Evolutionary conservation across 1,284 basidiomycete genomes (phyloP).

Genomic region (Stereum hirsutum): DNA sequence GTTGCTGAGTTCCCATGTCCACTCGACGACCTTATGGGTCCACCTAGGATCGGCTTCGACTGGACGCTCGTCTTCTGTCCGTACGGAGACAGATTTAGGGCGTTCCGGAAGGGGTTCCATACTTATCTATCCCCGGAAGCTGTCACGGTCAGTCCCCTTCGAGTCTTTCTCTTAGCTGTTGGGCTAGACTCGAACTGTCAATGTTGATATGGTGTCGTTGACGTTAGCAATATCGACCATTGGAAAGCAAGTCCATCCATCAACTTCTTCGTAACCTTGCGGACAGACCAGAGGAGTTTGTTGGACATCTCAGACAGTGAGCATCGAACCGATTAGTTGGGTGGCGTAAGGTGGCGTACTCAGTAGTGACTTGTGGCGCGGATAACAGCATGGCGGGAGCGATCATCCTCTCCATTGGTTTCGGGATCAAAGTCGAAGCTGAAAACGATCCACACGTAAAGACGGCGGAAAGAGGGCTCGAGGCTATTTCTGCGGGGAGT

Average conservation of each 20-base stretch:
- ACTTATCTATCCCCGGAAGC: too few relatives aligned
- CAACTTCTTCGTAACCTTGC: constrained; percentile 14
- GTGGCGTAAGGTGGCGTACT: neutral
- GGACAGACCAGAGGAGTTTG: constrained; percentile 12
- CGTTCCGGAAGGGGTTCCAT: constrained; percentile 7
- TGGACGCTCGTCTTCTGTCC: constrained; percentile 12
- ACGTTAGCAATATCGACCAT: constrained; percentile 14
- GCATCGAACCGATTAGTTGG: neutral
- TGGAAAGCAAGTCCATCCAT: constrained; percentile 12
- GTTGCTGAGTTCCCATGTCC: too few relatives aligned
- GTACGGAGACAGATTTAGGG: constrained; percentile 6
- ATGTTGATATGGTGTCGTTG: too few relatives aligned
- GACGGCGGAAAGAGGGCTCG: constrained; percentile 18
- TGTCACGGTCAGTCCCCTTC: constrained; percentile 8
- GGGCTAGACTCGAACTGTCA: too few relatives aligned
- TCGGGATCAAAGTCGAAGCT: constrained; percentile 20
- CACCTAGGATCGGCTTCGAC: constrained; percentile 12
- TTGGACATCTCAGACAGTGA: constrained; percentile 8
- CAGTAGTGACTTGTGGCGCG: constrained; percentile 7
- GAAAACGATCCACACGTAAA: constrained; percentile 19
- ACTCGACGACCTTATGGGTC: neutral
- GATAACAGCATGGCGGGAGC: constrained; percentile 20
- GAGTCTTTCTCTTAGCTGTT: constrained; percentile 13
- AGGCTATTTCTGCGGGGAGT: constrained; percentile 16
- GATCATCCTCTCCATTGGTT: constrained; percentile 18